A percentile compares a stretch with the other conserved stretches of the same genome.
Conservation (phyloP, 1,284 basidiomycete genomes). For the Rhodofomes roseus region DNA sequence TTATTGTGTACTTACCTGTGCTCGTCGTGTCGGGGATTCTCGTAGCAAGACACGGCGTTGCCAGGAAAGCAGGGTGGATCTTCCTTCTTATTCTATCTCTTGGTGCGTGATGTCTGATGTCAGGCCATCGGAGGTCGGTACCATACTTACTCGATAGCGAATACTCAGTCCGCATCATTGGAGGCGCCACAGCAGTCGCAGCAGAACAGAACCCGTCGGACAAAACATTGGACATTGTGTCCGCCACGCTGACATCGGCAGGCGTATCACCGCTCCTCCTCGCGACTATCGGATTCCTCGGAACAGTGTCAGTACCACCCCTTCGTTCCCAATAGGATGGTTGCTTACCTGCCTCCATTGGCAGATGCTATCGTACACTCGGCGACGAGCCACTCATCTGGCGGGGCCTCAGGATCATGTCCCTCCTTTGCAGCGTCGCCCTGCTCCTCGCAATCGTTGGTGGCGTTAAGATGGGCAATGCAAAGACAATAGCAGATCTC, state of each 20-base stretch:
- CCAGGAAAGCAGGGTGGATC: conserved; percentile 57
- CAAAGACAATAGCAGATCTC: conserved; percentile 11
- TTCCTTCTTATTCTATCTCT: conserved; percentile 48
- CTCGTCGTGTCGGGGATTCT: conserved; percentile 40
- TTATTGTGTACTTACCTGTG: conserved; percentile 47
- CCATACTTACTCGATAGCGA: not conserved
- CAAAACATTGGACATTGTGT: conserved; percentile 42
- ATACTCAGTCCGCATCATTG: conserved; percentile 49
- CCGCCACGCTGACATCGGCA: conserved; percentile 51
- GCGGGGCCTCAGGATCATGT: conserved; percentile 34
- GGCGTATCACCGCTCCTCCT: conserved; percentile 52
- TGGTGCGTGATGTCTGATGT: conserved; percentile 29
- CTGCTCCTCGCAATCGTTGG: conserved; percentile 52
- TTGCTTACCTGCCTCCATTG: conserved; percentile 23
- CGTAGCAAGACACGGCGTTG: conserved; percentile 47
- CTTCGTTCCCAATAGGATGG: not conserved
- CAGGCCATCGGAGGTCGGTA: not conserved
- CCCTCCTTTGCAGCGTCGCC: conserved; percentile 39
- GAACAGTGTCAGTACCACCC: conserved; percentile 47
- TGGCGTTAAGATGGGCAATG: conserved; percentile 17
- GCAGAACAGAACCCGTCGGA: conserved; percentile 40
- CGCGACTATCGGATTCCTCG: conserved; percentile 55
- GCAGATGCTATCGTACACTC: conserved; percentile 22
- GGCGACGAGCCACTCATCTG: conserved; percentile 14
- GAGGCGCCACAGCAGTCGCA: conserved; percentile 52